Base-by-base conservation (phyloP, 768 basidiomycete species). In the Kwoniella europaea region DNA sequence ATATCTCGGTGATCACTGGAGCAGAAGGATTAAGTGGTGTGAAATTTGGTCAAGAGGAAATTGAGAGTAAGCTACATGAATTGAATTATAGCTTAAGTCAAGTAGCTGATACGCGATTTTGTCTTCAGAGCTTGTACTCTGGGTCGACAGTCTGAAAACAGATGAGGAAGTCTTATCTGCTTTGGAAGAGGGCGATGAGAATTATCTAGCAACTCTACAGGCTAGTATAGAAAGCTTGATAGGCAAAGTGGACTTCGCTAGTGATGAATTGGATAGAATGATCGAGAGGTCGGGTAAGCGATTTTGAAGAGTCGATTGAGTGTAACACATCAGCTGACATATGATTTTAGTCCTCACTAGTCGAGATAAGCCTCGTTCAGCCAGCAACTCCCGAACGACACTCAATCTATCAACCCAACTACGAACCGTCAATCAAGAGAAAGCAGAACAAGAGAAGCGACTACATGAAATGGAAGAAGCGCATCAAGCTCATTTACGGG, bases 201-300 rank as follows among this genome's bases (percentile, higher is more conserved):
- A 83, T 57, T 89, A 92, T 50, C 85, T 94, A 2, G 85, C 85
- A 27, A 90, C 91, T 76, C 88, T 90, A 41, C 88, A 89, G 41
- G 71, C 77, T 5, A 85, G 88, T 2, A 84, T 97, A 43, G 89
- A 91, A 71, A 91, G 88, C 81, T 86, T 92, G 5, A 85, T 93
- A 54, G 84, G 82, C 42, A 90, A 89, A 82, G 92, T 97, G 89
- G 92, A 96, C 70, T 87, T 86, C 27, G 85, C 95, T 13, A 91
- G 92, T 80, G 82, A 88, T 0, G 90, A 91, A 1, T 94, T 97
- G 77, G 94, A 95, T 75, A 88, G 89, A 72, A 90, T 95, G 75
- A 91, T 92, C 3, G 92, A 94, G 80, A 88, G 91, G 58, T 92
- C 92, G 69, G 82, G 93, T 93, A 80, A 67, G 92, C 86, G 71